These are phyloP conservation scores for Chlamydomonas urium DNA, from an alignment of 139 green algal species.

Conservation along the genomic window DNA sequence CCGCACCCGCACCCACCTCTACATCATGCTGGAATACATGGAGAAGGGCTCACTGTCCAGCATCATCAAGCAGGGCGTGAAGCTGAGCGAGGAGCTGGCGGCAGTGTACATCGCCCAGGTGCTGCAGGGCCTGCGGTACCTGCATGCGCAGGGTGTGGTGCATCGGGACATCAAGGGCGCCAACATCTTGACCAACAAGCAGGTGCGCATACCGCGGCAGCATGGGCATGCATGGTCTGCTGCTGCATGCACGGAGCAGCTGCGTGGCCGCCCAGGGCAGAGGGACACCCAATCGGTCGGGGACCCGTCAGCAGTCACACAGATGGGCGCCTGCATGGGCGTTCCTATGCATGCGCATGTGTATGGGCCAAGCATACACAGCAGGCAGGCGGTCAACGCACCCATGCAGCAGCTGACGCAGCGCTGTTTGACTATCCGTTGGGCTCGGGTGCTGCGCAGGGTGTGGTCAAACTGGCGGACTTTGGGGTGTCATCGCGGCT, in stretches of 20 bases:
- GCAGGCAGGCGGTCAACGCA: too few species aligned
- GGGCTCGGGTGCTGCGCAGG: slow-evolving; percentile 59
- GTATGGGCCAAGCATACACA: too few species aligned
- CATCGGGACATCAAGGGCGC: slow-evolving; percentile 95
- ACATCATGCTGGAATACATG: slow-evolving; percentile 97
- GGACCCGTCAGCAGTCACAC: too few species aligned
- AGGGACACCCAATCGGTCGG: too few species aligned
- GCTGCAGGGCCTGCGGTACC: slow-evolving; percentile 29
- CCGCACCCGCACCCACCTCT: slow-evolving; percentile 85
- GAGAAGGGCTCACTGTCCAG: slow-evolving; percentile 69
- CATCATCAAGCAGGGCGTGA: slow-evolving; percentile 6
- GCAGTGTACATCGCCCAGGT: slow-evolving; percentile 87
- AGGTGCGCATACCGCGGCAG: slow-evolving; percentile 43
- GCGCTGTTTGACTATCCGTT: too few species aligned
- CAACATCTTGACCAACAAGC: slow-evolving; percentile 92
- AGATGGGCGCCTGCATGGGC: too few species aligned
- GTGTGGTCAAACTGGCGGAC: slow-evolving; percentile 93
- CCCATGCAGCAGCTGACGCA: too few species aligned
- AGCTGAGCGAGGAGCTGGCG: slow-evolving; percentile 68
- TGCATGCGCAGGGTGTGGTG: slow-evolving; percentile 91
- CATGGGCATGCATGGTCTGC: background rate
- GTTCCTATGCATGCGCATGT: too few species aligned
- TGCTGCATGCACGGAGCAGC: background rate
- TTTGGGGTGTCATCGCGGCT: slow-evolving; percentile 94
- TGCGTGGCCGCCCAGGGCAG: too few species aligned